Conservation (phyloP, 1,139 yeast genomes). For the Taiozyma sp. region DNA sequence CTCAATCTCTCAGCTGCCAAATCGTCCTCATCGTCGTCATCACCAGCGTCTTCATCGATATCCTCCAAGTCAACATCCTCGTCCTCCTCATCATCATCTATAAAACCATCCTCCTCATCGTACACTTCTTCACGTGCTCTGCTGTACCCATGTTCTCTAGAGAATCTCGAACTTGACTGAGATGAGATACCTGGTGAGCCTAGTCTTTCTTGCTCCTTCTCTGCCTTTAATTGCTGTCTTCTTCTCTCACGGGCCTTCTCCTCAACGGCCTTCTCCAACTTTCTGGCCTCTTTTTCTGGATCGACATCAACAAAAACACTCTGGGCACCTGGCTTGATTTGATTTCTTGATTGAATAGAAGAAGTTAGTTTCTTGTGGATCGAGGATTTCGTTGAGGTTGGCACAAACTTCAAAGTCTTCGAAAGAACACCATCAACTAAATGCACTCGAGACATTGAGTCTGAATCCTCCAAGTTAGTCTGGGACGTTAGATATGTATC, state of each 20-base stretch:
- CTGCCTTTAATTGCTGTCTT: constrained; percentile 54
- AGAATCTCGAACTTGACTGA: constrained; percentile 25
- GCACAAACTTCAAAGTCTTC: constrained; percentile 70
- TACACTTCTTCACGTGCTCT: constrained; percentile 31
- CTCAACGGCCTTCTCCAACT: constrained; percentile 75
- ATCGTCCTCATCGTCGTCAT: constrained; percentile 42
- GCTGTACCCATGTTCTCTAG: constrained; percentile 22
- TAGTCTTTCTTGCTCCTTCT: constrained; percentile 48
- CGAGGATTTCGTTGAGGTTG: constrained; percentile 79
- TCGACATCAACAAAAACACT: constrained; percentile 79
- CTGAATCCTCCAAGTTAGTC: constrained; percentile 28
- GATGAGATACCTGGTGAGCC: constrained; percentile 21
- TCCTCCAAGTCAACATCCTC: constrained; percentile 38
- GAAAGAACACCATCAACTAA: constrained; percentile 34
- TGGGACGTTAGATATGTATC: constrained; percentile 66
- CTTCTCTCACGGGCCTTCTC: constrained; percentile 67
- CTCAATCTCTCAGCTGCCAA: constrained; percentile 61
- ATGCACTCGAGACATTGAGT: constrained; percentile 7
- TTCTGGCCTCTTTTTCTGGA: constrained; percentile 80
- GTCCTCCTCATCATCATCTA: constrained; percentile 32
- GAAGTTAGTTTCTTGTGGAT: constrained; percentile 79
- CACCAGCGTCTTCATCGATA: constrained; percentile 51
- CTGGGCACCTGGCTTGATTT: constrained; percentile 49
- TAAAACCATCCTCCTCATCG: constrained; percentile 37
- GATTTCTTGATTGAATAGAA: constrained; percentile 68